A percentile compares a stretch with the other conserved stretches of the same genome.
These are phyloP conservation scores for Trypanosoma mega DNA, from an alignment of 208 protist species.

Conservation along the genomic window DNA sequence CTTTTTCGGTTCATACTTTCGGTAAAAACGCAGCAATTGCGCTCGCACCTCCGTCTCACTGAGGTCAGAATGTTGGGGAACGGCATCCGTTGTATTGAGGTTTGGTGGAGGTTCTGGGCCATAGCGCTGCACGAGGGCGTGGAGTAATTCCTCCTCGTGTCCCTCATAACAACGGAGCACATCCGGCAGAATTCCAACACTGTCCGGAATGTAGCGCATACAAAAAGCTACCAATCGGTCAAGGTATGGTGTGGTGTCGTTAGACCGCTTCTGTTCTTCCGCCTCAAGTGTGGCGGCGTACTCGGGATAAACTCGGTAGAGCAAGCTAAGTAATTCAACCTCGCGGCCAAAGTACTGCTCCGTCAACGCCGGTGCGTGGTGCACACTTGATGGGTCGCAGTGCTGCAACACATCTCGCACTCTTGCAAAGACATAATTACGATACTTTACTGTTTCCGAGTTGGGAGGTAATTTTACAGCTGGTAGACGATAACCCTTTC, in stretches of 20 bases:
- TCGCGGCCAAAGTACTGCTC: conserved; percentile 17
- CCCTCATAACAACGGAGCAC: too few species aligned
- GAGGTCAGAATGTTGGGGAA: too few species aligned
- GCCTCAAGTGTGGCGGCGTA: conserved; percentile 7
- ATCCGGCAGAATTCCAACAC: conserved; percentile 55
- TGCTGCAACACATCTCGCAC: conserved; percentile 6
- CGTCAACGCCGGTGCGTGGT: neutral
- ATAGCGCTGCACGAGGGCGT: too few species aligned
- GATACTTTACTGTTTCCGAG: conserved; percentile 3
- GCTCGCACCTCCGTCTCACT: too few species aligned
- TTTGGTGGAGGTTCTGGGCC: too few species aligned
- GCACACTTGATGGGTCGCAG: conserved; percentile 9
- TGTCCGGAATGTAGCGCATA: conserved; percentile 47
- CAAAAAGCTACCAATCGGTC: conserved; percentile 51
- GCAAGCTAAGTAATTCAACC: conserved; percentile 15
- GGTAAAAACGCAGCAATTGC: too few species aligned
- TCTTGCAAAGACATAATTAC: conserved; percentile 13
- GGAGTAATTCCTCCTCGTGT: too few species aligned
- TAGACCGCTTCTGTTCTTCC: neutral
- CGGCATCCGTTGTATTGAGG: too few species aligned
- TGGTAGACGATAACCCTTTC: neutral
- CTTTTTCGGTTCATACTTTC: too few species aligned
- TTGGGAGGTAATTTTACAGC: conserved; percentile 11
- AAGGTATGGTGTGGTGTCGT: too few species aligned
- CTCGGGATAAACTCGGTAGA: conserved; percentile 14